Evolutionary conservation across 495 filamentous ascomycete genomes (phyloP).

Genomic region (Hypomontagnella submonticulosa): DNA sequence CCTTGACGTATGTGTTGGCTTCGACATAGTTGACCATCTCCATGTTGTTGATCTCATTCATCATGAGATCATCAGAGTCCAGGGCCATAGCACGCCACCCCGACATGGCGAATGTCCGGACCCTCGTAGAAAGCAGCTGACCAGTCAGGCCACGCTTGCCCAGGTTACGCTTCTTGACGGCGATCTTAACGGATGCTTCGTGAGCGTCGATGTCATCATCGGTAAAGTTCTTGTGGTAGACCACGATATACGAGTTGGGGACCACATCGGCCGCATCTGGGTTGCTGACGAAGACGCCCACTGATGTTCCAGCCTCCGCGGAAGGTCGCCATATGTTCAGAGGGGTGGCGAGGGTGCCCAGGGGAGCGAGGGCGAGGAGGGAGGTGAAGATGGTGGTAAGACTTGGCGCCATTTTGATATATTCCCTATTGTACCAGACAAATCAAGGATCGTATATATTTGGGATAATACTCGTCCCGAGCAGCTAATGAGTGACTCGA

Average conservation of each 20-base stretch:
- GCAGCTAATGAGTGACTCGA: slow-evolving; percentile 18
- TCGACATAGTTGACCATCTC: slow-evolving; percentile 61
- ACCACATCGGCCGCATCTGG: slow-evolving; percentile 51
- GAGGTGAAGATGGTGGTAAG: slow-evolving; percentile 48
- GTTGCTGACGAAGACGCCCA: slow-evolving; percentile 60
- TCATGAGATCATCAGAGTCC: slow-evolving; percentile 60
- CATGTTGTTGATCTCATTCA: slow-evolving; percentile 56
- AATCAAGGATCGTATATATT: slow-evolving; percentile 16
- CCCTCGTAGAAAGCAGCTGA: slow-evolving; percentile 52
- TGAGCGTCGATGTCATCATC: slow-evolving; percentile 55
- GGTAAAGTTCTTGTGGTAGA: slow-evolving; percentile 59
- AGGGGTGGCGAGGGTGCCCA: slow-evolving; percentile 36
- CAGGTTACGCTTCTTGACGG: slow-evolving; percentile 61
- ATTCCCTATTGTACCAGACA: slow-evolving; percentile 41
- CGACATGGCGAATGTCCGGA: slow-evolving; percentile 56
- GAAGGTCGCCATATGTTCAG: slow-evolving; percentile 38
- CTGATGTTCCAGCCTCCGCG: slow-evolving; percentile 41
- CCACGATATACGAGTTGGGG: slow-evolving; percentile 61
- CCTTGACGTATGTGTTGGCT: slow-evolving; percentile 56
- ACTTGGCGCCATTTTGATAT: slow-evolving; percentile 44
- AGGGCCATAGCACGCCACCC: slow-evolving; percentile 62
- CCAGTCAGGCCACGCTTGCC: slow-evolving; percentile 56
- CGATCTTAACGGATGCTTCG: slow-evolving; percentile 52
- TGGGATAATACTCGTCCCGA: slow-evolving; percentile 1
- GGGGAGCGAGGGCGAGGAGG: slow-evolving; percentile 47